phyloP scores from a whole-genome alignment of 2,329 filamentous ascomycete genomes.

The Nemania serpens region DNA sequence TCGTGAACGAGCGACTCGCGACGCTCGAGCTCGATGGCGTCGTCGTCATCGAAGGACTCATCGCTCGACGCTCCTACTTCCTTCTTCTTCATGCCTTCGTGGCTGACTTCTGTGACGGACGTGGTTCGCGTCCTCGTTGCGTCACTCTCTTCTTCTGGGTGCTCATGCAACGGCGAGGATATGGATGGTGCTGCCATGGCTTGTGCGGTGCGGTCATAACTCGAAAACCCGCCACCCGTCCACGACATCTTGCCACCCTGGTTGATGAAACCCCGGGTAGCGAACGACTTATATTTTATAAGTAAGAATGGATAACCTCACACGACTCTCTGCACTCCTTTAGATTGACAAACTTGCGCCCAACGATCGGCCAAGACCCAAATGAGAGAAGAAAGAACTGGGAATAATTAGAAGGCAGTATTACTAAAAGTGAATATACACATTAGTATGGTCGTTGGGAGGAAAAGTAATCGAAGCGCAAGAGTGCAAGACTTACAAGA shows the following conservation, averaged over 20 bases:
- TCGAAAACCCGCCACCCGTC: slow-evolving; percentile 48
- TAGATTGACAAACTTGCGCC: slow-evolving; percentile 1
- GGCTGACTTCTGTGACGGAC: slow-evolving; percentile 16
- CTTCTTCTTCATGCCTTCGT: slow-evolving; percentile 35
- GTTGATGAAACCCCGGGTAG: slow-evolving; percentile 5
- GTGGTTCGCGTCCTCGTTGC: slow-evolving; percentile 15
- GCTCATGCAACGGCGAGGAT: slow-evolving; percentile 33
- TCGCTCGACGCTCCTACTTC: slow-evolving; percentile 19
- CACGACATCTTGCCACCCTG: slow-evolving; percentile 46
- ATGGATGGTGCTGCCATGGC: slow-evolving; percentile 46
- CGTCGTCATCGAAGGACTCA: slow-evolving; percentile 30
- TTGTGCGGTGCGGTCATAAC: slow-evolving; percentile 55
- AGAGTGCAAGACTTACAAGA: slow-evolving; percentile 22
- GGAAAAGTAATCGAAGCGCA: too few relatives aligned
- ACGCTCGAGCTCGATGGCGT: slow-evolving; percentile 26
- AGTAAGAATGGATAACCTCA: too few relatives aligned
- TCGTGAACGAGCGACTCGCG: slow-evolving; percentile 57
- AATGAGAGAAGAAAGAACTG: not conserved
- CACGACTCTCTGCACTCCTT: not conserved
- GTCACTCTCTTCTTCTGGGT: slow-evolving; percentile 9
- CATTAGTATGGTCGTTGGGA: not conserved
- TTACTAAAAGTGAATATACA: slow-evolving; percentile 11
- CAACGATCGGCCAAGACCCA: not conserved
- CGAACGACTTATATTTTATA: not conserved
- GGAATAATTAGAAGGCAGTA: slow-evolving; percentile 15